Percentiles rank a stretch among this genome's conserved stretches.
Evolutionary conservation across 2,329 filamentous ascomycete genomes (phyloP).

Genomic region (Botrytis cinerea): DNA sequence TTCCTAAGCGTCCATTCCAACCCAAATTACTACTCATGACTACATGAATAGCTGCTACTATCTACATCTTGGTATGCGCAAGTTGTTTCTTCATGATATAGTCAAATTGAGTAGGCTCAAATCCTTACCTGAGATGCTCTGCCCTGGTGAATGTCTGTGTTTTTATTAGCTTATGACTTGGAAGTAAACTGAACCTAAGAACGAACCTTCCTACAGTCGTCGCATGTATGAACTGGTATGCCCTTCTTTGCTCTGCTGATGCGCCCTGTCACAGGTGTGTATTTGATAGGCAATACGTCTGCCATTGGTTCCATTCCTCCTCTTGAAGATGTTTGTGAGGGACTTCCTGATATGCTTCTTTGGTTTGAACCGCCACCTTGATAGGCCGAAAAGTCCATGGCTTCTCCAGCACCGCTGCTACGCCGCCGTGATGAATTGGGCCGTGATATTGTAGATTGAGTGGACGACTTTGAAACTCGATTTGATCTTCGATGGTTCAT

Average conservation of each 20-base stretch:
- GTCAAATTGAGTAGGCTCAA: neutral
- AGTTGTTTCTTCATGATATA: neutral
- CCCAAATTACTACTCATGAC: neutral
- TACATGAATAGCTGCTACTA: neutral
- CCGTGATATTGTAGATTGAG: conserved; percentile 28
- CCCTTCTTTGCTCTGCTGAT: conserved; percentile 43
- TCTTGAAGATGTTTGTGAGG: conserved; percentile 35
- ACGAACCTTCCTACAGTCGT: conserved; percentile 39
- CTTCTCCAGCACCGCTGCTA: conserved; percentile 35
- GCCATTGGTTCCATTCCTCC: conserved; percentile 32
- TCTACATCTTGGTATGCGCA: neutral
- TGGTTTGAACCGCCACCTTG: conserved; percentile 33
- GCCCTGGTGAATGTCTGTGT: conserved; percentile 61
- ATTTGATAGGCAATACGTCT: conserved; percentile 40
- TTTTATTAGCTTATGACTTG: conserved; percentile 27
- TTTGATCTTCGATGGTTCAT: conserved; percentile 38
- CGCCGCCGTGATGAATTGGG: conserved; percentile 32
- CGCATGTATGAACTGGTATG: conserved; percentile 42
- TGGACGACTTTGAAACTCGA: conserved; percentile 33
- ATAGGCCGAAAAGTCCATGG: conserved; percentile 36
- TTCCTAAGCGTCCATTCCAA: neutral
- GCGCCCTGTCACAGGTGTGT: conserved; percentile 42
- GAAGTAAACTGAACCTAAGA: neutral
- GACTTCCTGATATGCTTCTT: conserved; percentile 33
- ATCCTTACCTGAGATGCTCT: conserved; percentile 58